Base-by-base conservation (phyloP, 2,329 filamentous ascomycete species). In the Amylocarpus encephaloides region DNA sequence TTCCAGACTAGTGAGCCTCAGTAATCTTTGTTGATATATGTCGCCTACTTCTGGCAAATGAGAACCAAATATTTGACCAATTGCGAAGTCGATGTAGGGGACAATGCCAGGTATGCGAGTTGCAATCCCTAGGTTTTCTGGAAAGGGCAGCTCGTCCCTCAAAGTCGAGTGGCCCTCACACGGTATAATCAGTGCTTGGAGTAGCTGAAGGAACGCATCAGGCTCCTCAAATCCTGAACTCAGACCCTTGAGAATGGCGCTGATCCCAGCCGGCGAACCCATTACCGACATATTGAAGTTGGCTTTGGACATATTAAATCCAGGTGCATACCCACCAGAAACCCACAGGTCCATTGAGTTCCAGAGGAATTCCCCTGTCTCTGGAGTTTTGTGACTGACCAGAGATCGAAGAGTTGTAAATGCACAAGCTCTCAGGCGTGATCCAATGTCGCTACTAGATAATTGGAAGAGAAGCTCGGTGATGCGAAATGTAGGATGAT, bases 31-130 rank as follows among this genome's bases (percentile, higher is more conserved):
- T 64, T 94, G 88, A 36, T 80, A 71, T 43, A 80, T 71, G 54
- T 88, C 86, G 48, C 75, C 71, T 6, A 86, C 68, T 48, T 89
- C 85, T 33, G 43, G 45, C 12, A 53, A 46, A 36, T 77, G 77
- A 10, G 80, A 73, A 13, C 79, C 80, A 61, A 95, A 86, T 13
- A 94, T 80, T 49, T 85, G 79, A 13, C 88, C 89, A 56, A 97
- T 71, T 16, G 90, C 83, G 65, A 93, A 96, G 68, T 99, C 94
- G 50, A 97, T 77, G 61, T 96, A 98, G 1, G 87, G 82, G 53
- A 95, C 91, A 53, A 98, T 89, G 1, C 94, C 93, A 12, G 90
- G 82, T 70, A 83, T 83, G 47, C 93, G 83, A 60, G 85, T 86
- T 10, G 82, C 78, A 13, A 83, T 81, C 4, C 92, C 91, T 7